These are phyloP conservation scores for Rhynchosporium secalis DNA, from an alignment of 2,329 filamentous ascomycete species.

Conservation along the genomic window DNA sequence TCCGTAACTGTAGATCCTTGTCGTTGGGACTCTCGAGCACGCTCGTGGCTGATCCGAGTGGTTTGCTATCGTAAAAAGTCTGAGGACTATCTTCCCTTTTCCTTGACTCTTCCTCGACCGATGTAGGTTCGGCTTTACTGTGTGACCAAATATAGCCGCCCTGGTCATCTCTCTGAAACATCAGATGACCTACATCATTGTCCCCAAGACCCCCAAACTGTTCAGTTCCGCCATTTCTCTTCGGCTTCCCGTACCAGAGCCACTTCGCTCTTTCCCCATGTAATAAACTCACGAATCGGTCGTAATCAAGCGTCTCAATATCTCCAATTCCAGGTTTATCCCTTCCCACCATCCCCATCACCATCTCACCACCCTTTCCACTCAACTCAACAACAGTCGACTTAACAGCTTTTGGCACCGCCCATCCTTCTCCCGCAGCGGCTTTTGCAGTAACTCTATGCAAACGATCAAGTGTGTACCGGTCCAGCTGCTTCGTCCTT, in stretches of 20 bases:
- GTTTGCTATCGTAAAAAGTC: constrained; percentile 46
- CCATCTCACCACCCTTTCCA: constrained; percentile 90
- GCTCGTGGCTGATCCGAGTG: constrained; percentile 49
- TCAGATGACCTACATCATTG: constrained; percentile 48
- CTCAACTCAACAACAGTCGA: constrained; percentile 92
- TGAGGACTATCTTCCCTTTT: constrained; percentile 48
- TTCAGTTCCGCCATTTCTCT: constrained; percentile 57
- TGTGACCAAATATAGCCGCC: constrained; percentile 47
- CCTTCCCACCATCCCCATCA: constrained; percentile 86
- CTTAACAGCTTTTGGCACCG: constrained; percentile 90
- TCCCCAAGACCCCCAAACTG: constrained; percentile 45
- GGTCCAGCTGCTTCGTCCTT: constrained; percentile 76
- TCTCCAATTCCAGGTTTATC: constrained; percentile 90
- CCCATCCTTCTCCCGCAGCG: constrained; percentile 85
- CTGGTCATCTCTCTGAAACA: constrained; percentile 59
- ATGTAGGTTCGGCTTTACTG: constrained; percentile 53
- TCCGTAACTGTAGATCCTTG: constrained; percentile 57
- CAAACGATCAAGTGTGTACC: constrained; percentile 77
- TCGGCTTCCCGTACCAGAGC: constrained; percentile 90
- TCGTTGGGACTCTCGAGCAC: constrained; percentile 53
- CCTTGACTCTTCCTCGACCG: constrained; percentile 51
- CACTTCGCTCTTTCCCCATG: constrained; percentile 85
- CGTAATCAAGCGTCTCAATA: constrained; percentile 87
- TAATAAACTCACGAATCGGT: constrained; percentile 74
- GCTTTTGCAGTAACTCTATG: constrained; percentile 87